Base-by-base conservation (phyloP, 2,329 filamentous ascomycete genomes). In the Penicillium sp. region DNA sequence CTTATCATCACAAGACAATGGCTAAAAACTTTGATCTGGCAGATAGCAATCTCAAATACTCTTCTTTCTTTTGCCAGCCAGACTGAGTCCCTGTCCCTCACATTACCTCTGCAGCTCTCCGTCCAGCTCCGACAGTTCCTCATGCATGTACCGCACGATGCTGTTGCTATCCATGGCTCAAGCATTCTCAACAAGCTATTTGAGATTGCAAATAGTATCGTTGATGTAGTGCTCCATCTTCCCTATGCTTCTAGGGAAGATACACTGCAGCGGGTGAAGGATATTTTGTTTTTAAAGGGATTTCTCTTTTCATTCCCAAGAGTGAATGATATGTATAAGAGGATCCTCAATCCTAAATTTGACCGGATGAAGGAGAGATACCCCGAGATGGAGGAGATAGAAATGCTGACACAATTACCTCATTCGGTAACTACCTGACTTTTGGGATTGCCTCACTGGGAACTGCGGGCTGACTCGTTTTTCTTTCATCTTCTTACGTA, bases 171-270 rank as follows among this genome's bases (percentile, higher is more conserved):
- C 4, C 81, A 85, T 57, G 82, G 82, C 7, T 80, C 75, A 30
- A 79, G 79, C 18, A 81, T 85, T 48, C 70, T 84, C 46, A 78
- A 82, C 54, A 85, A 85, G 62, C 70, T 85, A 4, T 83, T 85
- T 49, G 82, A 85, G 59, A 82, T 85, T 54, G 80, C 81, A 0
- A 82, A 81, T 61, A 84, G 81, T 2, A 80, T 84, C 39, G 80
- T 81, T 7, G 82, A 84, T 56, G 82, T 85, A 12, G 68, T 80
- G 2, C 73, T 84, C 18, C 78, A 80, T 37, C 68, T 83, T 12
- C 78, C 79, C 0, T 72, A 75, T 6, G 74, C 73, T 0, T 74
- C 75, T 0, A 65, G 76, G 3, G 72, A 78, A 32, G 79, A 80
- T 24, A 77, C 76, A 2, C 69, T 72, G 4, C 70, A 75, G 3